Base-by-base conservation (phyloP, 257 asterid species). In the Scutellaria baicalensis region DNA sequence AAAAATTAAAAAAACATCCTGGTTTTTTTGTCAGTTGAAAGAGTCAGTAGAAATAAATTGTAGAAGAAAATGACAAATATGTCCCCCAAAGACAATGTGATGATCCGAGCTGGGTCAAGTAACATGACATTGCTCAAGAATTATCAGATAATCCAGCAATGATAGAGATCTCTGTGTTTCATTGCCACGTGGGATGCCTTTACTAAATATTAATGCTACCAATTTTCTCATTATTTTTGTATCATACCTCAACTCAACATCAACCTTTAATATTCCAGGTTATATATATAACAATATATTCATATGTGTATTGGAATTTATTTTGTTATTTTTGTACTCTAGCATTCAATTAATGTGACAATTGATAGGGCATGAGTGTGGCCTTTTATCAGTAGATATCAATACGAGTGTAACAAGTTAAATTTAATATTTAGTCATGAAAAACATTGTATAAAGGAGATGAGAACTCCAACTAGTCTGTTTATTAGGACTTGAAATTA, bases 91-190 rank as follows among this genome's bases (percentile, higher is more conserved):
- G 38, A 42, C 20, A 78, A 64, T 79, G 77, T 74, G 77, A 69
- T 42, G 62, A 36, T n/a, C n/a, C n/a, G 70, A 68, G 76, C n/a
- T n/a, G 82, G 82, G 77, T 64, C 79, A 50, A 59, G 75, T 79
- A 74, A 79, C 80, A 74, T 79, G 83, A 70, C 57, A 18, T 35
- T 70, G 83, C 63, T 70, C 36, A 79, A 31, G 13, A 63, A 59
- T 68, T 0, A 70, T 69, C 12, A 10, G 40, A 59, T 23, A 21
- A 3, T 57, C 75, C 75, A 77, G 65, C 78, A 38, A 65, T 38
- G 81, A 64, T 36, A 35, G 13, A 55, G n/a, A 64, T 56, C 3
- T 51, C 39, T 38, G 16, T 50, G 9, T 59, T 21, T 47, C 55
- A 43, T 13, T 20, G 40, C 51, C 76, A 78, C 49, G 76, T 68